Conservation (phyloP, 768 basidiomycete genomes). For the Psilocybe cyanescens region DNA sequence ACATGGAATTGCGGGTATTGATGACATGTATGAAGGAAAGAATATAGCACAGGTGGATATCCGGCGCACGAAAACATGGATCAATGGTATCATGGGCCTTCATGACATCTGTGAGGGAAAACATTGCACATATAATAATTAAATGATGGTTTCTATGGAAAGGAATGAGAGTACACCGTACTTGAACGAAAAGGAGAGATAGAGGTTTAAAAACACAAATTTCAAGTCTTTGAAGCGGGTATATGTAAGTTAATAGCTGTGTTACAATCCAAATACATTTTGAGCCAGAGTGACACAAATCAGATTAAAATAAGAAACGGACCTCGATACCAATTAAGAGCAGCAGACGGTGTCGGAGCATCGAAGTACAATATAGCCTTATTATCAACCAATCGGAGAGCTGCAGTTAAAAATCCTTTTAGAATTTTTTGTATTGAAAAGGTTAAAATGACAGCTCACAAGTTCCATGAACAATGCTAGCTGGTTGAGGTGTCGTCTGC, state of each 20-base stretch:
- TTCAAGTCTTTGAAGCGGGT: constrained; percentile 77
- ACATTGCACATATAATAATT: constrained; percentile 26
- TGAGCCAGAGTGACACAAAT: not conserved
- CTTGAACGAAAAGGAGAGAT: constrained; percentile 9
- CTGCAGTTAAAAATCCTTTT: constrained; percentile 38
- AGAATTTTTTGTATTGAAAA: not conserved
- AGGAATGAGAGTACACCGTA: constrained; percentile 22
- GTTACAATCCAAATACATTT: too few species aligned
- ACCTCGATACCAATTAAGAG: constrained; percentile 92
- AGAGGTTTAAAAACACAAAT: constrained; percentile 11
- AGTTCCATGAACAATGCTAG: constrained; percentile 88
- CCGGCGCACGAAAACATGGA: not conserved
- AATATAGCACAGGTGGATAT: not conserved
- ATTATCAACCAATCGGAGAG: constrained; percentile 87
- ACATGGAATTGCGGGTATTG: not conserved
- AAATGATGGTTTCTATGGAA: constrained; percentile 21
- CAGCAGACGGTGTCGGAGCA: constrained; percentile 81
- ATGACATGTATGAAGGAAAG: not conserved
- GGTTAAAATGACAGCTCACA: constrained; percentile 40
- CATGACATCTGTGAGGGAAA: not conserved
- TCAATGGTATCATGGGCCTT: not conserved
- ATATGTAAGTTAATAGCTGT: constrained; percentile 90
- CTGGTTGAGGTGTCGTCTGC: constrained; percentile 91
- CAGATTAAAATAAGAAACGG: constrained; percentile 22
- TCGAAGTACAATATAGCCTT: constrained; percentile 92